Evolutionary conservation across 805 yeast species (phyloP).

Genomic region (Yarrowia porcina): DNA sequence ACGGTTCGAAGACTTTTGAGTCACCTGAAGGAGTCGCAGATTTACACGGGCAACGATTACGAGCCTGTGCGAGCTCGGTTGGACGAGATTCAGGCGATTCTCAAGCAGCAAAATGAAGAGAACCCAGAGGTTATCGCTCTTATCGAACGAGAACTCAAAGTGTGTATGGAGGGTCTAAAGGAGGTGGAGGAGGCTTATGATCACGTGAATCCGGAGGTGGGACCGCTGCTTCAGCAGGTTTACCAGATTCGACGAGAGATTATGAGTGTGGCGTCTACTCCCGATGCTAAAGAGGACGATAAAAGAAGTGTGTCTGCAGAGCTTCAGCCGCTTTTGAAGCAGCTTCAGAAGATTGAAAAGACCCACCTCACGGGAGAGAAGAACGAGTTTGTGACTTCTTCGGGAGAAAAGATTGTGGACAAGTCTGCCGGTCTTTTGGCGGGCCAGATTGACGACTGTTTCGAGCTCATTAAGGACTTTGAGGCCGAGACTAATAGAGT

Average conservation of each 20-base stretch:
- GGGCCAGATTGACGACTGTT: constrained; percentile 65
- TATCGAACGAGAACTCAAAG: constrained; percentile 61
- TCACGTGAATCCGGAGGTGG: constrained; percentile 51
- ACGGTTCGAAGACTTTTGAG: constrained; percentile 81
- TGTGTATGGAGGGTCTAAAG: constrained; percentile 57
- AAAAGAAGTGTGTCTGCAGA: constrained; percentile 29
- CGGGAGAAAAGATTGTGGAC: constrained; percentile 30
- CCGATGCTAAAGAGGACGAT: constrained; percentile 33
- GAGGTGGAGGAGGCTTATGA: constrained; percentile 56
- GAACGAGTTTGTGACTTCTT: constrained; percentile 39
- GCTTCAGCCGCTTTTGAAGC: constrained; percentile 40
- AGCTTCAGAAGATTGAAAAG: constrained; percentile 46
- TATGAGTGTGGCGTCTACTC: constrained; percentile 49
- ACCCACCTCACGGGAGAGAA: constrained; percentile 53
- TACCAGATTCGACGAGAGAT: constrained; percentile 62
- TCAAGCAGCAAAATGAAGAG: constrained; percentile 44
- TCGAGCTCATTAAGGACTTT: constrained; percentile 67
- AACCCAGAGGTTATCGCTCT: constrained; percentile 59
- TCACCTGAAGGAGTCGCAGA: constrained; percentile 76
- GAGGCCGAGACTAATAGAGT: constrained; percentile 45
- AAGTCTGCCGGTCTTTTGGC: constrained; percentile 4
- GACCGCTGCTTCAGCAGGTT: constrained; percentile 54
- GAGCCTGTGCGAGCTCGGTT: constrained; percentile 72
- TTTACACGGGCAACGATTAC: constrained; percentile 80
- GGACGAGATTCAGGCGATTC: constrained; percentile 63